Conservation (phyloP, 306 rosid genomes). For the Albizia julibrissin region DNA sequence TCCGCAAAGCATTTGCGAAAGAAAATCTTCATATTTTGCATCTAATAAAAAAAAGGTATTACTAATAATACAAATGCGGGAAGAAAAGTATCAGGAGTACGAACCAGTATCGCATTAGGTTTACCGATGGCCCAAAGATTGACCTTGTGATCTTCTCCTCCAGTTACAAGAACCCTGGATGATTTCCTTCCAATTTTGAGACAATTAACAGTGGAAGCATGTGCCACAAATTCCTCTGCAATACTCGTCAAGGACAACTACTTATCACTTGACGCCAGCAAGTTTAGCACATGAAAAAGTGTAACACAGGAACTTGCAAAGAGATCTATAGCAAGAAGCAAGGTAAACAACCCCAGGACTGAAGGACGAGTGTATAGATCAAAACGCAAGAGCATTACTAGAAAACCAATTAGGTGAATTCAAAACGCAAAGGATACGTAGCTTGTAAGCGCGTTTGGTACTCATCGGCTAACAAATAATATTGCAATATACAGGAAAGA, state of each 20-base stretch:
- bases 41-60: background rate
- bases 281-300: constrained; percentile 14
- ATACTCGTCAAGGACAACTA: constrained; percentile 61
- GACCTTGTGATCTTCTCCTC: constrained; percentile 99
- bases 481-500: constrained; percentile 1
- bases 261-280: background rate
- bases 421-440: constrained; percentile 81
- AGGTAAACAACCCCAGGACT: background rate
- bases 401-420: background rate
- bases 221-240: constrained; percentile 99
- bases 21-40: constrained; percentile 1
- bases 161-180: constrained; percentile 95
- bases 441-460: constrained; percentile 98
- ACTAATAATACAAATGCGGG: background rate
- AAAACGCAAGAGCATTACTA: constrained; percentile 18
- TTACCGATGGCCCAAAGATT: constrained; percentile 99
- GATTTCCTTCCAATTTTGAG: constrained; percentile 96
- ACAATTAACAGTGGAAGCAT: constrained; percentile 90
- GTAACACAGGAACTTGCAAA: background rate
- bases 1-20: background rate
- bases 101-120: constrained; percentile 94
- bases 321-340: constrained; percentile 25
- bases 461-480: constrained; percentile 57
- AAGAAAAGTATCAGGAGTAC: constrained; percentile 25
- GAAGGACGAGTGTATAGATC: constrained; percentile 18